Evolutionary conservation across 2,329 filamentous ascomycete genomes (phyloP), one percentile per base, ranked within the genome.

Genomic region (Ceratocystis albifundus): DNA sequence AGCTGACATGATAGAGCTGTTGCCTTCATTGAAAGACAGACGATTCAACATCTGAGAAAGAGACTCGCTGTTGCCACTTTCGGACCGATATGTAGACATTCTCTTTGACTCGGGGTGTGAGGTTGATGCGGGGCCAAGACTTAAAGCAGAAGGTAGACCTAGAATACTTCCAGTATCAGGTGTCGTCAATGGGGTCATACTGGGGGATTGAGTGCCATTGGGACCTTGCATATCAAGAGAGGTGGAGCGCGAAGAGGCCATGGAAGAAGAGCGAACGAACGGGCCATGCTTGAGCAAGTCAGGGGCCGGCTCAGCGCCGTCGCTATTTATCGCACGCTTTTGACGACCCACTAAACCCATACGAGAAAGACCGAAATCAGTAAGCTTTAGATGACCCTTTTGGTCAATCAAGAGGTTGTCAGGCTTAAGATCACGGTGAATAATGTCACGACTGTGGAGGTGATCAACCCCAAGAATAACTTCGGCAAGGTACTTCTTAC

Each of bases 321-420:
- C 83, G 77, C 82, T 86, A 73, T 88, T 94, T 61, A 96, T 80
- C 25, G 93, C 90, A 72, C 94, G 86, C 78, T 99, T 97, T 76
- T 99, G 94, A 72, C 94, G 89, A 68, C 94, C 94, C 69, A 99
- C 89, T 69, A 99, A 80, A 74, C 94, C 95, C 93, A 99, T 97
- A 32, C 94, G 87, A 12, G 94, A 99, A 30, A 99, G 80, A 68
- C 94, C 94, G 77, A 99, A 99, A 75, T 99, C 94, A 0, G 95
- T 99, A 71, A 99, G 80, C 76, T 99, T 99, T 67, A 99, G 78
- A 76, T 99, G 94, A 1, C 94, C 94, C 72, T 91, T 96, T 71
- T 95, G 90, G 73, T 99, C 95, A 71, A 99, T 99, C 64, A 99
- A 82, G 41, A 99, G 82, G 73, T 99, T 99, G 74, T 99, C 94